phyloP scores from a whole-genome alignment of 2,329 filamentous ascomycete species.

The Calcarisporium arbuscula region DNA sequence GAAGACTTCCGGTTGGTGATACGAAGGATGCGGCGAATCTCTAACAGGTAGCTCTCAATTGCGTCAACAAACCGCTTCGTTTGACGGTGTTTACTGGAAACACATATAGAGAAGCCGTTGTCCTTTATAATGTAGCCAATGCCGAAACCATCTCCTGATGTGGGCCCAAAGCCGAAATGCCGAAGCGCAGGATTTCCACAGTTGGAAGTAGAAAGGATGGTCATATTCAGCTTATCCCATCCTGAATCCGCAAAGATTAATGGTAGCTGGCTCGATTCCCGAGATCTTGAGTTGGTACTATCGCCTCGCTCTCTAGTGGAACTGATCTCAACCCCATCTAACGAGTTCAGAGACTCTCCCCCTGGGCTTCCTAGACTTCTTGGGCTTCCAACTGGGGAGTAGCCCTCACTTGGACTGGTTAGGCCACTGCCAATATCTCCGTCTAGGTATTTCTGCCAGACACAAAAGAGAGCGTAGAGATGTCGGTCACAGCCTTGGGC shows the following conservation, averaged over 20 bases:
- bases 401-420: slow-evolving; percentile 55
- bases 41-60: slow-evolving; percentile 82
- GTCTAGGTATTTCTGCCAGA: slow-evolving; percentile 88
- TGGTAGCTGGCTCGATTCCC: slow-evolving; percentile 53
- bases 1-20: slow-evolving; percentile 49
- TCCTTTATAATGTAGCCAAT: slow-evolving; percentile 98
- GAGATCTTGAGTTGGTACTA: slow-evolving; percentile 45
- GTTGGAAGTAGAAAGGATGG: slow-evolving; percentile 94
- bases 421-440: slow-evolving; percentile 48
- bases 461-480: slow-evolving; percentile 85
- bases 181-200: slow-evolving; percentile 92
- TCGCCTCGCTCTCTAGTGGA: slow-evolving; percentile 43
- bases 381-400: slow-evolving; percentile 30
- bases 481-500: slow-evolving; percentile 89
- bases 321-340: slow-evolving; percentile 24
- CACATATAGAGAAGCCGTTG: slow-evolving; percentile 75
- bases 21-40: slow-evolving; percentile 78
- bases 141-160: slow-evolving; percentile 87
- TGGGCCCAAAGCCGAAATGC: slow-evolving; percentile 95
- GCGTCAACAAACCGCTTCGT: slow-evolving; percentile 86
- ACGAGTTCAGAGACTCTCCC: slow-evolving; percentile 38
- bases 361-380: slow-evolving; percentile 44
- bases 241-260: slow-evolving; percentile 79
- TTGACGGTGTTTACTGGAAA: slow-evolving; percentile 88
- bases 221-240: slow-evolving; percentile 94